phyloP scores from a whole-genome alignment of 192 early-diverging fungal genomes.

The Entomortierella lignicola region DNA sequence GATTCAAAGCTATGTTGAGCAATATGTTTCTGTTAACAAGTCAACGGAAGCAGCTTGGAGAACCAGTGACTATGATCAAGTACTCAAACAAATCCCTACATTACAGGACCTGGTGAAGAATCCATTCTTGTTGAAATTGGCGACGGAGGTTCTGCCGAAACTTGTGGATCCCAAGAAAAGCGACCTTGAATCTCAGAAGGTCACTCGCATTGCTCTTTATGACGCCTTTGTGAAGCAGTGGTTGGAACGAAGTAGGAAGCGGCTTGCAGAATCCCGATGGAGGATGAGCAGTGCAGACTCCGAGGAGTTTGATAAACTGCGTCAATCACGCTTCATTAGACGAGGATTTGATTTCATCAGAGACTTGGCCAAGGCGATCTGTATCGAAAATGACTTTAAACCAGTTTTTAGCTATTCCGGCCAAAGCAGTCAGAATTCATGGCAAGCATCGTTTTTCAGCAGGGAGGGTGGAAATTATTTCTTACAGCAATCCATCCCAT shows the following conservation, averaged over 20 bases:
- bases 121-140: conserved; percentile 12
- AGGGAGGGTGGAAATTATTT: conserved; percentile 1
- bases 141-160: conserved; percentile 5
- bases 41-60: background rate
- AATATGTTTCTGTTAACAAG: background rate
- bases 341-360: too few relatives aligned
- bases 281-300: background rate
- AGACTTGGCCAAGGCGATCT: too few relatives aligned
- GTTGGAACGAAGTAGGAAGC: background rate
- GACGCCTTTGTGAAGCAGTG: conserved; percentile 2
- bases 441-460: conserved; percentile 10
- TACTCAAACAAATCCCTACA: background rate
- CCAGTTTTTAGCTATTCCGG: too few relatives aligned
- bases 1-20: conserved; percentile 5
- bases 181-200: background rate
- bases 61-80: background rate
- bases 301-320: too few relatives aligned
- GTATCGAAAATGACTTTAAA: too few relatives aligned
- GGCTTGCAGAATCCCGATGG: background rate
- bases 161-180: background rate
- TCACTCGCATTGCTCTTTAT: conserved; percentile 10
- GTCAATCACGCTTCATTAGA: too few relatives aligned
- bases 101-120: conserved; percentile 4
- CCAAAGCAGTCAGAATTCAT: too few relatives aligned
- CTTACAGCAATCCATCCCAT: conserved; percentile 1